A percentile compares a stretch with the other conserved stretches of the same genome.
These are phyloP conservation scores for Metschnikowia kunwiensis DNA, from an alignment of 805 yeast species.

Conservation along the genomic window DNA sequence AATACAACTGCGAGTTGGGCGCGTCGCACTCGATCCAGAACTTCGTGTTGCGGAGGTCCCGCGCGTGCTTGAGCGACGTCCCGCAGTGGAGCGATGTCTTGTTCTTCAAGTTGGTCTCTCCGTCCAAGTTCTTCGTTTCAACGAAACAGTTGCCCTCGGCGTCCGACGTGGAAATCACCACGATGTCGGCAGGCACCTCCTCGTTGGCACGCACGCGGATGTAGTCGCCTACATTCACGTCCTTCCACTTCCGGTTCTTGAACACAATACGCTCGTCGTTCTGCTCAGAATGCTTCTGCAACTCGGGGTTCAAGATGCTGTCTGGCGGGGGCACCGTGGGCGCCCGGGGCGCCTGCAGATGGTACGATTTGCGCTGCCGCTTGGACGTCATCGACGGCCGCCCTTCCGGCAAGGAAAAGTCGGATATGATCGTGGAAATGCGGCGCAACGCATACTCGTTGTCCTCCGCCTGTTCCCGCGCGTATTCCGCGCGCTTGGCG, in stretches of 20 bases:
- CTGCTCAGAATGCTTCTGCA: constrained; percentile 9
- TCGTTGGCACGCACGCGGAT: constrained; percentile 66
- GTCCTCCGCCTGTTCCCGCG: constrained; percentile 24
- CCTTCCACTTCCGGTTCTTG: constrained; percentile 23
- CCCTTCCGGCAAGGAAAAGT: constrained; percentile 20
- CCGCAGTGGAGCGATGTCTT: constrained; percentile 56
- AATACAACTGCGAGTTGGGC: constrained; percentile 63
- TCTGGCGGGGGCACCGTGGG: constrained; percentile 18
- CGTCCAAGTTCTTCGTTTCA: constrained; percentile 33
- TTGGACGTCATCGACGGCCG: constrained; percentile 11
- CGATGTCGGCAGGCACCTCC: constrained; percentile 70
- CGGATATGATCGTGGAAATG: constrained; percentile 38
- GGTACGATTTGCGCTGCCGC: constrained; percentile 16
- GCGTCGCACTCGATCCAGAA: constrained; percentile 69
- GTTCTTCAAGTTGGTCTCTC: constrained; percentile 45
- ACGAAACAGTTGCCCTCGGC: constrained; percentile 67
- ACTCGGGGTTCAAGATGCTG: constrained; percentile 22
- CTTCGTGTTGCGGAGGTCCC: constrained; percentile 54
- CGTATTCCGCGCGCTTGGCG: constrained; percentile 23
- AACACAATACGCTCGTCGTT: constrained; percentile 10
- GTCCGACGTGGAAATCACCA: constrained; percentile 63
- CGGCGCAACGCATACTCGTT: constrained; percentile 32
- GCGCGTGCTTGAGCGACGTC: constrained; percentile 48
- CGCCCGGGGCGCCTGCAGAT: constrained; percentile 12
- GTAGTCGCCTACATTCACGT: constrained; percentile 53